Base-by-base conservation (phyloP, 331 rosid genomes). In the Malus hybrid region DNA sequence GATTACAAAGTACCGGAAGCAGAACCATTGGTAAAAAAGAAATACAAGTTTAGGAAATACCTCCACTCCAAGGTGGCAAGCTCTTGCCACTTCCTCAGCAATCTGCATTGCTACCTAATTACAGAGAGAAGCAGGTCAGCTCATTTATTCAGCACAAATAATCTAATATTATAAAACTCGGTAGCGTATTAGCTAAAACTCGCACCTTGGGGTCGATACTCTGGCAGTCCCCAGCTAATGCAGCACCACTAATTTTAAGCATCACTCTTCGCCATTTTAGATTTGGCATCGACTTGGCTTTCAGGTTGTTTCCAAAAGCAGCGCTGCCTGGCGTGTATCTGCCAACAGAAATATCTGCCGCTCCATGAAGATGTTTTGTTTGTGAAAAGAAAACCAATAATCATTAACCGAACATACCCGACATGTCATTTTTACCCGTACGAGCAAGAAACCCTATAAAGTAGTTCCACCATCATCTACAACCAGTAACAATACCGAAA, bases 211-310 rank as follows among this genome's bases (percentile, higher is more conserved):
- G 85, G 83, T 93, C 96, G 56, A 87, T 85, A 71, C 85, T 90
- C 85, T 89, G 79, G 85, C 93, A 69, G 88, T 85, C 59, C 93
- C 96, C 68, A 39, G 95, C 83, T 67, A 93, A 96, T 76, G 96
- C 91, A 28, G 86, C 91, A 66, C 98, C 98, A 78, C 95, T 93
- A 66, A 93, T 89, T 87, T 93, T 93, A 69, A 93, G 83, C 74
- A 93, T 84, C n/a, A 93, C 93, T 88, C 98, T 87, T 56, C 90
- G 86, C 98, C 98, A 89, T 88, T 88, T 79, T 71, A 86, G 86
- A 80, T 85, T 90, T 76, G 91, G 46, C 74, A 82, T 72, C 61
- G 91, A 70, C 84, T 93, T 93, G 68, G 68, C 32, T 64, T 64
- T 64, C 68, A 31, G 22, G 22, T 16, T 64, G 22, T 16, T 64